Evolutionary conservation across 2,329 filamentous ascomycete species (phyloP).

Genomic region (Xylaria arbuscula): DNA sequence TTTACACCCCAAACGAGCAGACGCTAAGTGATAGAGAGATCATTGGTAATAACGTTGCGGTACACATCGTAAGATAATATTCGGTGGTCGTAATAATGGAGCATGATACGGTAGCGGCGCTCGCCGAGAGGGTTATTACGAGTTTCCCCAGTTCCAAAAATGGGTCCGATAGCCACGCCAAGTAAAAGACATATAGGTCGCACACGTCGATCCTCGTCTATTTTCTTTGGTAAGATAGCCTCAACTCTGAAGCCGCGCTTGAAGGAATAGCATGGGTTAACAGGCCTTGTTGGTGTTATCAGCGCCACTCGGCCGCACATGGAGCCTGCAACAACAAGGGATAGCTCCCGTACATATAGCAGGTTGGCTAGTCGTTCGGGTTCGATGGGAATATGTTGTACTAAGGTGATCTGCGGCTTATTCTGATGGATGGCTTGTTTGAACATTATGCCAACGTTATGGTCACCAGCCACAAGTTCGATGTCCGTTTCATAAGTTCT

Average conservation of each 20-base stretch:
- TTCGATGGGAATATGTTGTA: conserved; percentile 24
- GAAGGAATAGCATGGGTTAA: conserved; percentile 44
- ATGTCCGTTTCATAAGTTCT: conserved; percentile 62
- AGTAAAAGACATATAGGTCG: conserved; percentile 66
- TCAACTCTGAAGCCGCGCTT: conserved; percentile 65
- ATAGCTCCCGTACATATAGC: conserved; percentile 74
- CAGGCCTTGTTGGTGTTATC: conserved; percentile 66
- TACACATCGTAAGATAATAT: conserved; percentile 76
- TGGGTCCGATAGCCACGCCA: conserved; percentile 74
- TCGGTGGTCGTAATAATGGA: conserved; percentile 77
- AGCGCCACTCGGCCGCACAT: conserved; percentile 74
- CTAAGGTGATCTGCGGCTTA: conserved; percentile 45
- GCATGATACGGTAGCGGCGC: conserved; percentile 70
- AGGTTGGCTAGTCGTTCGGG: conserved; percentile 70
- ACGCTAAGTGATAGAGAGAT: conserved; percentile 42
- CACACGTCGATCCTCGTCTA: conserved; percentile 58
- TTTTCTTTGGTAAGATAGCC: conserved; percentile 59
- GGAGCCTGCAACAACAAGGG: conserved; percentile 74
- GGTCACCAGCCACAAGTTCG: conserved; percentile 55
- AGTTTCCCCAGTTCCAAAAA: conserved; percentile 58
- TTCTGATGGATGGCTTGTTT: conserved; percentile 46
- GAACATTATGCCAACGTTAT: conserved; percentile 50
- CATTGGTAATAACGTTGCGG: conserved; percentile 52
- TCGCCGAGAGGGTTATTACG: conserved; percentile 45
- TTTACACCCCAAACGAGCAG: neutral